phyloP scores from a whole-genome alignment of 1,139 yeast species.

The Geotrichum aggregatum region DNA sequence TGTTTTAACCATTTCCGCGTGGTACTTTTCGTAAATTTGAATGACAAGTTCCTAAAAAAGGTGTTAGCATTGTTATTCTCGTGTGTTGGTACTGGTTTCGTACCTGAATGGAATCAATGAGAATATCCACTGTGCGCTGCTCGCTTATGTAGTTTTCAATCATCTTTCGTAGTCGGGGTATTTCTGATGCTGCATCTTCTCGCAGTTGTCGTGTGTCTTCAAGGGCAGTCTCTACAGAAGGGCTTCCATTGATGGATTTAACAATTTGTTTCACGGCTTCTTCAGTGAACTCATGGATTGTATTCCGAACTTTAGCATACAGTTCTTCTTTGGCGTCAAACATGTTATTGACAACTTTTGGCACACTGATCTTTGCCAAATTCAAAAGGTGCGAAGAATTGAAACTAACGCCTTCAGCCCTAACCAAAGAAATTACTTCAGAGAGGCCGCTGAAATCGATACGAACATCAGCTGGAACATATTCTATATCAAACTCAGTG shows the following conservation, averaged over 20 bases:
- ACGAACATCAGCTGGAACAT: slow-evolving; percentile 62
- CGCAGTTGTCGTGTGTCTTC: slow-evolving; percentile 44
- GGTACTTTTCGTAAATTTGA: slow-evolving; percentile 47
- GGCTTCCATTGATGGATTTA: slow-evolving; percentile 36
- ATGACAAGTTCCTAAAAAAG: slow-evolving; percentile 44
- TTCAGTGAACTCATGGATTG: slow-evolving; percentile 61
- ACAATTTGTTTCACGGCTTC: slow-evolving; percentile 38
- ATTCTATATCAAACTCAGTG: slow-evolving; percentile 75
- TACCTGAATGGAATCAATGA: slow-evolving; percentile 55
- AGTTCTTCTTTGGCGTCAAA: slow-evolving; percentile 79
- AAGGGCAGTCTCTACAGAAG: slow-evolving; percentile 31
- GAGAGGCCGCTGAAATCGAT: slow-evolving; percentile 70
- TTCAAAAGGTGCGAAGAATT: slow-evolving; percentile 48
- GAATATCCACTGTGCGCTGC: slow-evolving; percentile 45
- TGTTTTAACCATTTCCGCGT: slow-evolving; percentile 33
- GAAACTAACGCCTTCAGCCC: slow-evolving; percentile 33
- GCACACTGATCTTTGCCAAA: slow-evolving; percentile 66
- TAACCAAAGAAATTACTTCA: slow-evolving; percentile 51
- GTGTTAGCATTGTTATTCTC: too few relatives aligned
- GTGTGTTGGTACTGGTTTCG: too few relatives aligned
- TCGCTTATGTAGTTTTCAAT: slow-evolving; percentile 48
- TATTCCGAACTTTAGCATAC: slow-evolving; percentile 64
- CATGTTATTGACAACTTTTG: slow-evolving; percentile 80
- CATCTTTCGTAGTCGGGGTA: slow-evolving; percentile 55
- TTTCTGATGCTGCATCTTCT: slow-evolving; percentile 47